Evolutionary conservation across 2,329 filamentous ascomycete species (phyloP).

Genomic region (Penicillium sp.): DNA sequence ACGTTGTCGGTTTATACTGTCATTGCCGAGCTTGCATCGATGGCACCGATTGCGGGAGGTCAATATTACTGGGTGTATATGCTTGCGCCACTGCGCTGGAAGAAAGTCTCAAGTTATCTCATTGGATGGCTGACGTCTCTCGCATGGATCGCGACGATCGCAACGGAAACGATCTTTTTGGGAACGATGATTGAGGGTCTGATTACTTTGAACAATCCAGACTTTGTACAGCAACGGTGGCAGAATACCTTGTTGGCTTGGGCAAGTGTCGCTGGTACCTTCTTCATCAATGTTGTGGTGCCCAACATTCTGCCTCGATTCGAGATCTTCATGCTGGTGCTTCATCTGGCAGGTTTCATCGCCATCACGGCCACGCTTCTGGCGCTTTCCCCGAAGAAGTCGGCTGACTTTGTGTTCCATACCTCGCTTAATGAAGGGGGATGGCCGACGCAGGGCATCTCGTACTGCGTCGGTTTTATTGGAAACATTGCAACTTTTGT

Average conservation of each 20-base stretch:
- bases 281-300: conserved; percentile 41
- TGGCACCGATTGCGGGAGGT: conserved; percentile 44
- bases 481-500: conserved; percentile 35
- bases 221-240: conserved; percentile 33
- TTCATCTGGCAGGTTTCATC: conserved; percentile 46
- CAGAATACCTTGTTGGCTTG: conserved; percentile 41
- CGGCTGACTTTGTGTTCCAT: conserved; percentile 30
- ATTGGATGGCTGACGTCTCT: conserved; percentile 42
- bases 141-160: conserved; percentile 42
- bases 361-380: conserved; percentile 37
- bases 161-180: conserved; percentile 40
- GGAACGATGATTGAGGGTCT: conserved; percentile 41
- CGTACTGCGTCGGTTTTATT: conserved; percentile 32
- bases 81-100: conserved; percentile 39
- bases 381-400: conserved; percentile 26
- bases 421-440: conserved; percentile 30
- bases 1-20: conserved; percentile 46
- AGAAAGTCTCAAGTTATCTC: conserved; percentile 42
- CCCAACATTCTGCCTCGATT: conserved; percentile 40
- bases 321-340: conserved; percentile 40
- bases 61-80: conserved; percentile 47
- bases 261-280: conserved; percentile 33
- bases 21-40: conserved; percentile 45
- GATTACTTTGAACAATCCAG: conserved; percentile 34
- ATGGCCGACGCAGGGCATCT: conserved; percentile 32